Conservation (phyloP, 352 stramenopile species). For the Pythium aristosporum region DNA sequence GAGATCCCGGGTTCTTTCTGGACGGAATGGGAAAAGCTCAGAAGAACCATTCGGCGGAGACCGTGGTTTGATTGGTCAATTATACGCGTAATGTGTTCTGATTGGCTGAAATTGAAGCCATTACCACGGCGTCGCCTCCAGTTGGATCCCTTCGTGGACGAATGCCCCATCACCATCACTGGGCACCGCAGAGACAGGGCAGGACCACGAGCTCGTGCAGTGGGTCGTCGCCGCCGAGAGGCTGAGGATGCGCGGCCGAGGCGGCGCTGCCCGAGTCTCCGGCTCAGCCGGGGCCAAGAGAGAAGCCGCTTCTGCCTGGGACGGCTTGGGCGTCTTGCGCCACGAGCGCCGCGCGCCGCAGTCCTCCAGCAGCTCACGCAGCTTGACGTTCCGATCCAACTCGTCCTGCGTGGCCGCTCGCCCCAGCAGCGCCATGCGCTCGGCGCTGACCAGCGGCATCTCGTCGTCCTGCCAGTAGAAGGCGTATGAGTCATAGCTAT, state of each 20-base stretch:
- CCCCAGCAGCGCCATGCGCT: slow-evolving; percentile 18
- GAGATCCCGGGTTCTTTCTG: slow-evolving; percentile 4
- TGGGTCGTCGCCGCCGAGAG: slow-evolving; percentile 17
- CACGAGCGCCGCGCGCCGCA: slow-evolving; percentile 54
- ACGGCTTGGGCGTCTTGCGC: slow-evolving; percentile 19
- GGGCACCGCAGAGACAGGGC: slow-evolving; percentile 3
- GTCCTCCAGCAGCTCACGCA: slow-evolving; percentile 43
- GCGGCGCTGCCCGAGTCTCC: not conserved
- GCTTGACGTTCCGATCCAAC: slow-evolving; percentile 26
- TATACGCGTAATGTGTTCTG: not conserved
- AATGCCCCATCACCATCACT: slow-evolving; percentile 2
- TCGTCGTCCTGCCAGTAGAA: slow-evolving; percentile 44
- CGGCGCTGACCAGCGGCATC: slow-evolving; percentile 61
- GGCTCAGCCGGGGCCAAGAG: no score
- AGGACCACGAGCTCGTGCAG: slow-evolving; percentile 2
- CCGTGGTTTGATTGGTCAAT: not conserved
- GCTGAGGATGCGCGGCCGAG: slow-evolving; percentile 12
- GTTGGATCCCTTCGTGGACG: slow-evolving; percentile 19
- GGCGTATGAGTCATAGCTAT: not conserved
- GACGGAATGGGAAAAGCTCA: not conserved
- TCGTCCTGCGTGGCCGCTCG: slow-evolving; percentile 16
- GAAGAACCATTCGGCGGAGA: not conserved
- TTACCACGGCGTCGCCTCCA: slow-evolving; percentile 9
- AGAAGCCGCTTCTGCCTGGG: no score
- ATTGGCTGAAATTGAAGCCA: slow-evolving; percentile 16